A percentile compares a stretch with the other conserved stretches of the same genome.
Evolutionary conservation across 192 early-diverging fungal species (phyloP).

Genomic region (Funneliformis geosporum): DNA sequence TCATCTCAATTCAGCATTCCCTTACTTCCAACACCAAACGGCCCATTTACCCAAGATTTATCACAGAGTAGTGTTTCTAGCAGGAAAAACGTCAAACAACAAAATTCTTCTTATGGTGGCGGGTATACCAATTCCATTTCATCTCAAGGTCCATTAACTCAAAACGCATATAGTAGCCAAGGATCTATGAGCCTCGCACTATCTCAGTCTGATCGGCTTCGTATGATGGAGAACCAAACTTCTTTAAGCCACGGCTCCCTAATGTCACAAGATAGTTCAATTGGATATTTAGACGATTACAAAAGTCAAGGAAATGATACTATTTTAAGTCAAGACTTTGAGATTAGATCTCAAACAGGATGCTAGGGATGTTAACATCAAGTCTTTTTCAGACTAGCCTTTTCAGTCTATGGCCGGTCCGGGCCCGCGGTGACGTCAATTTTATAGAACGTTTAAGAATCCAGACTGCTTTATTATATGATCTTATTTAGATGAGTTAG

Average conservation of each 20-base stretch:
- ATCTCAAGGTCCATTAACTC: conserved; percentile 43
- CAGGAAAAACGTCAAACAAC: conserved; percentile 46
- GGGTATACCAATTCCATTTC: conserved; percentile 35
- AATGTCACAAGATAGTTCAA: conserved; percentile 58
- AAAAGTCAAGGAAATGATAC: conserved; percentile 60
- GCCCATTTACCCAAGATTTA: conserved; percentile 63
- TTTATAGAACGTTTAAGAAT: too few relatives aligned
- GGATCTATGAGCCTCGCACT: conserved; percentile 54
- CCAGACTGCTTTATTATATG: too few relatives aligned
- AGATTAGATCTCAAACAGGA: conserved; percentile 51
- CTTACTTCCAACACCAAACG: conserved; percentile 54
- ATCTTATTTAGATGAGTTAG: too few relatives aligned
- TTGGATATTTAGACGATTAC: conserved; percentile 54
- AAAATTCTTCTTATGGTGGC: conserved; percentile 37
- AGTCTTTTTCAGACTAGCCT: too few relatives aligned
- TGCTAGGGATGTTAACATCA: neutral
- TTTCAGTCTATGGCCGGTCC: too few relatives aligned
- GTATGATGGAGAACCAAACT: conserved; percentile 45
- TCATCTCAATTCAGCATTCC: conserved; percentile 54
- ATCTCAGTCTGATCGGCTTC: conserved; percentile 58
- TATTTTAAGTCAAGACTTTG: conserved; percentile 59
- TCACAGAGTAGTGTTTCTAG: conserved; percentile 55
- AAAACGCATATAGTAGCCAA: conserved; percentile 62
- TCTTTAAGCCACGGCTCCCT: conserved; percentile 38
- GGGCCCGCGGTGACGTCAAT: too few relatives aligned